These are phyloP conservation scores for Pachysandra terminalis DNA, from an alignment of 164 flowering plant species.

Conservation along the genomic window DNA sequence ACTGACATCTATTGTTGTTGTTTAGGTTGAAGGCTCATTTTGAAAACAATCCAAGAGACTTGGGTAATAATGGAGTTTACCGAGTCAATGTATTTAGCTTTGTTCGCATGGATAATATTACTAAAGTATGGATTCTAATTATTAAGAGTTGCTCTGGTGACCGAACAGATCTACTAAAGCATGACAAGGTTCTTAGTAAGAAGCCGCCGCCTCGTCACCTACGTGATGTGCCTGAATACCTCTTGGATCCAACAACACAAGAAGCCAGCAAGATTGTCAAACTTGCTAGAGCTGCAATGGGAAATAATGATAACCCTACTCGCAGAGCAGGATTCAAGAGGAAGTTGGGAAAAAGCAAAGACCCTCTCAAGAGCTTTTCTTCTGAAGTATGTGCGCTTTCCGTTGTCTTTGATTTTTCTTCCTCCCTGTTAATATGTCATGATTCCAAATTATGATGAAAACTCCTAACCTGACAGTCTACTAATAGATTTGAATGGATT, in stretches of 20 bases:
- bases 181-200: conserved; percentile 85
- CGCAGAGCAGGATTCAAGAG: conserved; percentile 40
- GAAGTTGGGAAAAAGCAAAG: conserved; percentile 47
- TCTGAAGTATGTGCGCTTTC: conserved; percentile 45
- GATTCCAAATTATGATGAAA: neutral
- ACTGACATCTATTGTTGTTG: conserved; percentile 7
- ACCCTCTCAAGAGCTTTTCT: conserved; percentile 81
- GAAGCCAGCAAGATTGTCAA: conserved; percentile 87
- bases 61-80: conserved; percentile 46
- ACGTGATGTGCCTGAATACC: conserved; percentile 80
- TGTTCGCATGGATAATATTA: neutral
- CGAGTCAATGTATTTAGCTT: neutral
- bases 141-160: conserved; percentile 12
- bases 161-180: conserved; percentile 81
- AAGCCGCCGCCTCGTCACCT: conserved; percentile 70
- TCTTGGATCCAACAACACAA: conserved; percentile 71
- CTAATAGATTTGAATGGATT: conserved; percentile 4
- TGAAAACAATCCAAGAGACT: conserved; percentile 79
- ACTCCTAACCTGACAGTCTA: neutral
- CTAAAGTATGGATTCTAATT: neutral
- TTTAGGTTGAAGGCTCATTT: conserved; percentile 95
- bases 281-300: conserved; percentile 94
- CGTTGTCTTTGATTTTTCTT: neutral
- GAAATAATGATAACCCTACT: conserved; percentile 34
- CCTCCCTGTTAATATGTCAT: neutral